phyloP scores from a whole-genome alignment of 2,329 filamentous ascomycete genomes.

The Ophiostoma novo-ulmi region DNA sequence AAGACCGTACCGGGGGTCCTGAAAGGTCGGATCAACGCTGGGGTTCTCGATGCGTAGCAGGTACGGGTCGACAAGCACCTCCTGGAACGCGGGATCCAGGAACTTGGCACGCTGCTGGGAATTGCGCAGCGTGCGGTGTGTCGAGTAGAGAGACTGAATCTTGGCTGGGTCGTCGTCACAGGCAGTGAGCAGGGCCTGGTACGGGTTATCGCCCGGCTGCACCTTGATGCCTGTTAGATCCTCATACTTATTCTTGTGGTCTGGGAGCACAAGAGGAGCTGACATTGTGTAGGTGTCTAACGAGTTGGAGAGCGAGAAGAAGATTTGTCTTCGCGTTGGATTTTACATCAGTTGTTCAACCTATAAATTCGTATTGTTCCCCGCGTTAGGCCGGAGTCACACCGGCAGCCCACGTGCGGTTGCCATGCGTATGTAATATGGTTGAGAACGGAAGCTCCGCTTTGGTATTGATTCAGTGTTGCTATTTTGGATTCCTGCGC shows the following conservation, averaged over 20 bases:
- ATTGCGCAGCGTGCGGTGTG: conserved; percentile 71
- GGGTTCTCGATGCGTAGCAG: conserved; percentile 64
- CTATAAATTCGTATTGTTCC: background rate
- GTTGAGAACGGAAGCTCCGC: background rate
- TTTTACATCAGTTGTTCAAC: too few species aligned
- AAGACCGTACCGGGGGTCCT: conserved; percentile 73
- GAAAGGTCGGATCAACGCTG: conserved; percentile 60
- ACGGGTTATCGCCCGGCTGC: conserved; percentile 63
- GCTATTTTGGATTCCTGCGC: background rate
- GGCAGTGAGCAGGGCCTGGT: conserved; percentile 64
- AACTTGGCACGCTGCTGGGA: conserved; percentile 69
- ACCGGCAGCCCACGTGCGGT: background rate
- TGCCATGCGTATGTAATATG: background rate
- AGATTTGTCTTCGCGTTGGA: background rate
- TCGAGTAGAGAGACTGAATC: conserved; percentile 67
- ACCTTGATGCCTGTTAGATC: conserved; percentile 50
- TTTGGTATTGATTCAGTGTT: background rate
- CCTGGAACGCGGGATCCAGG: conserved; percentile 60
- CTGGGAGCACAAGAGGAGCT: conserved; percentile 35
- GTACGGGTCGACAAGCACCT: conserved; percentile 70
- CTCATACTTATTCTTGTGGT: conserved; percentile 48
- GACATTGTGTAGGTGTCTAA: conserved; percentile 15
- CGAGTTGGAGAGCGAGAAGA: background rate
- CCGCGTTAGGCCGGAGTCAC: background rate
- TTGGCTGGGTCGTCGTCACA: conserved; percentile 64